Conservation (phyloP, 352 stramenopile species). For the Pythium coloratum region DNA sequence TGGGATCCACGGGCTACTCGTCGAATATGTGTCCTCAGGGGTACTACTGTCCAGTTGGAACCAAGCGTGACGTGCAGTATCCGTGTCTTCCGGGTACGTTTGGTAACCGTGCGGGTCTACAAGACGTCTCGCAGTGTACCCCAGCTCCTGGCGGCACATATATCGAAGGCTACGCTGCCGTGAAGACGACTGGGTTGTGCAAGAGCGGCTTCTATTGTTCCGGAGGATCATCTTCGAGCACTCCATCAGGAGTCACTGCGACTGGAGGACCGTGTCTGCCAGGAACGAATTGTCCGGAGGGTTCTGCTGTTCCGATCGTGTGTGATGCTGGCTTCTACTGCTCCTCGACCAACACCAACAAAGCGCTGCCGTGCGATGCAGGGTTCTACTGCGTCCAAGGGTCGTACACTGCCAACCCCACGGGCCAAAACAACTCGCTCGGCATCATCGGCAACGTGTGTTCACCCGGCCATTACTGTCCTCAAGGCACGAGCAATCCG, state of each 20-base stretch:
- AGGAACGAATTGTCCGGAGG: slow-evolving; percentile 88
- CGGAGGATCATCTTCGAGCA: slow-evolving; percentile 52
- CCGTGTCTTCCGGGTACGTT: slow-evolving; percentile 85
- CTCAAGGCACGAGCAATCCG: slow-evolving; percentile 70
- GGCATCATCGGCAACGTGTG: slow-evolving; percentile 77
- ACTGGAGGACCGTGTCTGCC: slow-evolving; percentile 74
- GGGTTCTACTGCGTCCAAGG: slow-evolving; percentile 90
- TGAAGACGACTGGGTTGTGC: slow-evolving; percentile 54
- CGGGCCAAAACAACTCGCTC: slow-evolving; percentile 67
- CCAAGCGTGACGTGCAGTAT: slow-evolving; percentile 46
- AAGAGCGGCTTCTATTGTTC: slow-evolving; percentile 86
- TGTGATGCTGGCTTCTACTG: slow-evolving; percentile 83
- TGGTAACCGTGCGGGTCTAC: slow-evolving; percentile 47
- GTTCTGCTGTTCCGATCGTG: slow-evolving; percentile 78
- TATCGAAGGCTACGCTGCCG: slow-evolving; percentile 47
- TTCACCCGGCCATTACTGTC: slow-evolving; percentile 76
- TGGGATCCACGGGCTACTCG: slow-evolving; percentile 44
- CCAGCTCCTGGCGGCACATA: slow-evolving; percentile 68
- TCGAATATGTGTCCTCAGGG: slow-evolving; percentile 67
- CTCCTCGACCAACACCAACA: slow-evolving; percentile 68
- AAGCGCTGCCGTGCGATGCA: slow-evolving; percentile 62
- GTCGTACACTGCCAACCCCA: slow-evolving; percentile 74
- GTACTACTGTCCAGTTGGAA: slow-evolving; percentile 81
- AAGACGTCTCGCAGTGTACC: slow-evolving; percentile 54
- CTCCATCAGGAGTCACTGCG: slow-evolving; percentile 35